A percentile compares a stretch with the other conserved stretches of the same genome.
Conservation (phyloP, 176 grass and related monocot species). For the Stipa capillata region DNA sequence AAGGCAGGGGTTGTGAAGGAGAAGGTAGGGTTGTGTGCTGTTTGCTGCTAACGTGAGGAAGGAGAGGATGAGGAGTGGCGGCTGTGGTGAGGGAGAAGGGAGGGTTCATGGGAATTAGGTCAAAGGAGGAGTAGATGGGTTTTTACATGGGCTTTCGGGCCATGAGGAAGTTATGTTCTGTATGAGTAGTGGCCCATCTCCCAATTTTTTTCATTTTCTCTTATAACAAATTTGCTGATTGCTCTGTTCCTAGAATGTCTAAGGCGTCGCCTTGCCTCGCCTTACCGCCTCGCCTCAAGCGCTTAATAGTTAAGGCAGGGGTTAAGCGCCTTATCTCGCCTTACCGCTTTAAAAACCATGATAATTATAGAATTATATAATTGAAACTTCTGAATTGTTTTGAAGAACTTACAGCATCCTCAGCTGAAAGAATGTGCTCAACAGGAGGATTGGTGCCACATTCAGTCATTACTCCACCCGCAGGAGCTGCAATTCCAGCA, state of each 20-base stretch:
- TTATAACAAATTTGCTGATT: not conserved
- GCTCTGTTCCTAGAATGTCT: not conserved
- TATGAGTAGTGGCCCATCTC: not conserved
- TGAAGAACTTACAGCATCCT: slow-evolving; percentile 77
- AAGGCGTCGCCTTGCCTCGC: not conserved
- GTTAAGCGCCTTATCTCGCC: no score
- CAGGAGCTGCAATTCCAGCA: slow-evolving; percentile 50
- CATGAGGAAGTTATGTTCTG: not conserved
- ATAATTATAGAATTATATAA: not conserved
- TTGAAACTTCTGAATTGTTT: not conserved
- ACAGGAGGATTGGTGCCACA: slow-evolving; percentile 63
- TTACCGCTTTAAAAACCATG: no score
- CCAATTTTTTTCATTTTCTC: not conserved
- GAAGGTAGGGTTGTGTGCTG: no score
- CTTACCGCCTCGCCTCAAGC: not conserved
- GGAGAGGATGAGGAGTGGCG: no score
- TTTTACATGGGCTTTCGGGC: not conserved
- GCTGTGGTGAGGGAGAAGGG: not conserved
- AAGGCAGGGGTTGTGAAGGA: not conserved
- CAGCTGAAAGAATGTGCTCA: slow-evolving; percentile 71
- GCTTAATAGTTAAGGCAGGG: no score
- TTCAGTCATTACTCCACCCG: slow-evolving; percentile 72
- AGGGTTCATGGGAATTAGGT: not conserved
- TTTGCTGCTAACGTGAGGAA: not conserved
- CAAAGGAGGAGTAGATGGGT: not conserved